Base-by-base conservation (phyloP, 2,329 filamentous ascomycete genomes). In the Trichoderma oligosporum region DNA sequence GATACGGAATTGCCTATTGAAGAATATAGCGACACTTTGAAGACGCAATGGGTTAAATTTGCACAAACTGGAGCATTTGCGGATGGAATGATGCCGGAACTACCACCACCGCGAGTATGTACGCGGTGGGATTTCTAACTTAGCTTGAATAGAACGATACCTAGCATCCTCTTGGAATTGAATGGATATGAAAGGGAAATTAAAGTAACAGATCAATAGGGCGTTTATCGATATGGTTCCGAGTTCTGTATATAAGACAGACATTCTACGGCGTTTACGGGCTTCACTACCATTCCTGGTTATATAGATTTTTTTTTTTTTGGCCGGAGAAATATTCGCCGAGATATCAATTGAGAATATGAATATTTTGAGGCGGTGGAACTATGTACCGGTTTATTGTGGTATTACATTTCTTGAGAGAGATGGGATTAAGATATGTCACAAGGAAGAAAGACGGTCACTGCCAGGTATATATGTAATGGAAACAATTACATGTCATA, bases 71-170 rank as follows among this genome's bases (percentile, higher is more conserved):
- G 89, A 0, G 72, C 70, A 29, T 96, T 96, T 70, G 78, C 81
- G 39, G 83, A 84, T 33, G 87, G 86, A 0, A 65, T 85, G 6
- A 87, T 96, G 74, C 92, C 92, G 0, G 79, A 87, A 64, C 74
- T 91, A 44, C 89, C 92, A 18, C 92, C 92, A 0, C 86, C 85
- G 71, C 79, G 84, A 60, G 90, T 93, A 66, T 93, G 85, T 78
- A 85, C 84, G 62, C 72, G 75, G 25, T 93, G 87, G 82, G 83
- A 90, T 67, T 85, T 93, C 65, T 92, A 71, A 75, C 48, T 39
- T 16, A 22, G 9, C 12, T 44, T 27, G 48, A 52, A 44, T 41
- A 16, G 9, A 45, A 38, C 18, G 48, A 48, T 36, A 24, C 16
- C 33, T 4, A 8, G 36, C 16, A 38, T 22, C 27, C 22, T 42